Conservation (phyloP, 352 stramenopile genomes). For the Pythium grandisporangium region DNA sequence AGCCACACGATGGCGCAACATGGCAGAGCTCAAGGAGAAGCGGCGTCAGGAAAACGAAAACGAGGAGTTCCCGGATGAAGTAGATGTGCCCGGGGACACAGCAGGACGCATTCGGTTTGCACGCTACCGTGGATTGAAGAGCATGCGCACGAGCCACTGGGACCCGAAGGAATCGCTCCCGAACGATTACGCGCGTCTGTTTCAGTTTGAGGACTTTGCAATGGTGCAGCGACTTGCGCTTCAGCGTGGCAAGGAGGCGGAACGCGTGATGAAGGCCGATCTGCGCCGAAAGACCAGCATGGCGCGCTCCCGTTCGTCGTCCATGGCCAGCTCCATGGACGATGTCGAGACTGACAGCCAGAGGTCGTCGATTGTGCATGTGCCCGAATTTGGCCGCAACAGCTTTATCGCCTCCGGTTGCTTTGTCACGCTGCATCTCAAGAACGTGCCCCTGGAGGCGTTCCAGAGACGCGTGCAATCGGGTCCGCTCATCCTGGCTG, state of each 20-base stretch:
- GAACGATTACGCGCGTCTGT: constrained; percentile 94
- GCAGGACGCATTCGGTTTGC: constrained; percentile 66
- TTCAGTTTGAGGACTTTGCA: constrained; percentile 95
- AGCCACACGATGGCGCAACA: constrained; percentile 19
- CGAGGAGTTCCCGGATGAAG: constrained; percentile 95
- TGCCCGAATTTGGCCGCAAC: constrained; percentile 49
- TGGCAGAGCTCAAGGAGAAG: constrained; percentile 61
- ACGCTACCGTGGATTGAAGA: constrained; percentile 95
- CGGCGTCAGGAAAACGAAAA: constrained; percentile 88
- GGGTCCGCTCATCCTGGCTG: constrained; percentile 63
- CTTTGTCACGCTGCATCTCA: constrained; percentile 89
- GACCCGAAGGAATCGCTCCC: constrained; percentile 98
- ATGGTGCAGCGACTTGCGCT: constrained; percentile 92
- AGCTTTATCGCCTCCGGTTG: constrained; percentile 90
- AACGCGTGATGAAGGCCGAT: constrained; percentile 61
- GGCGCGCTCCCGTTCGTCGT: constrained; percentile 42
- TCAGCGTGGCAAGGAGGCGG: constrained; percentile 58
- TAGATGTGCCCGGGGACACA: constrained; percentile 57
- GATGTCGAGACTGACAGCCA: constrained; percentile 61
- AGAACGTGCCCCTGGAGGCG: constrained; percentile 47
- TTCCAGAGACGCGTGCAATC: constrained; percentile 44
- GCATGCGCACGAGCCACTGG: constrained; percentile 94
- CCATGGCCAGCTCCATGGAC: constrained; percentile 51
- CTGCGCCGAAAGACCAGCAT: constrained; percentile 41
- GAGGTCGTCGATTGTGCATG: constrained; percentile 15